These are phyloP conservation scores for Bifiguratus adelaidae DNA, from an alignment of 192 early-diverging fungal species.

Conservation along the genomic window DNA sequence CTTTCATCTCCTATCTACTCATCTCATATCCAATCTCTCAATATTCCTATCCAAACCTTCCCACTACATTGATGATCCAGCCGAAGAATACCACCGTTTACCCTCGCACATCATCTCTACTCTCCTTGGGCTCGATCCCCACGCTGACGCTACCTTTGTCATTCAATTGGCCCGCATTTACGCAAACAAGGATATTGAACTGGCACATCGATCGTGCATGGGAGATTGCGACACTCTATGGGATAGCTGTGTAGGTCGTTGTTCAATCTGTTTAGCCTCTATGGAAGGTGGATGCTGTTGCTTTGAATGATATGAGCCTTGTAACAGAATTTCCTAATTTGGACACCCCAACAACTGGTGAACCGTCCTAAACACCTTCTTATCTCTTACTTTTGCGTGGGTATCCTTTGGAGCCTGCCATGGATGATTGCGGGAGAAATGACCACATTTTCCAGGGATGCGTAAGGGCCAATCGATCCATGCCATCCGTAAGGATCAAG, in stretches of 20 bases:
- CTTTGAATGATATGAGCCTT: background rate
- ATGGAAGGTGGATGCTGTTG: background rate
- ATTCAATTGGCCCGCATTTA: constrained; percentile 28
- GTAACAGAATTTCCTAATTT: too few species aligned
- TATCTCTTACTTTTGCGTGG: too few species aligned
- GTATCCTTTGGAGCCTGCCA: too few species aligned
- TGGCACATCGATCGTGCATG: constrained; percentile 2
- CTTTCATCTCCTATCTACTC: constrained; percentile 24
- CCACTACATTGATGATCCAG: constrained; percentile 12
- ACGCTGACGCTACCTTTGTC: constrained; percentile 24
- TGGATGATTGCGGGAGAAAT: too few species aligned
- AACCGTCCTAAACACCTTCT: too few species aligned
- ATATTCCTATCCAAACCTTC: constrained; percentile 14
- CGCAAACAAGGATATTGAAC: constrained; percentile 22
- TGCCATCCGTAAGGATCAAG: too few species aligned
- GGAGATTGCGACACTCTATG: background rate
- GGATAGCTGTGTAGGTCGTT: background rate
- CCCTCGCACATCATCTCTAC: too few species aligned
- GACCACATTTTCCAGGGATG: too few species aligned
- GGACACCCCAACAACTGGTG: too few species aligned
- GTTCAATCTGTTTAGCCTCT: background rate
- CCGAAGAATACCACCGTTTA: too few species aligned
- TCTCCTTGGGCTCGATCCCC: constrained; percentile 29
- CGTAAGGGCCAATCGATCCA: too few species aligned
- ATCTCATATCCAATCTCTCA: constrained; percentile 13